phyloP scores from a whole-genome alignment of 1,139 yeast species.

The Hyphopichia wangnamkhiaoensis region DNA sequence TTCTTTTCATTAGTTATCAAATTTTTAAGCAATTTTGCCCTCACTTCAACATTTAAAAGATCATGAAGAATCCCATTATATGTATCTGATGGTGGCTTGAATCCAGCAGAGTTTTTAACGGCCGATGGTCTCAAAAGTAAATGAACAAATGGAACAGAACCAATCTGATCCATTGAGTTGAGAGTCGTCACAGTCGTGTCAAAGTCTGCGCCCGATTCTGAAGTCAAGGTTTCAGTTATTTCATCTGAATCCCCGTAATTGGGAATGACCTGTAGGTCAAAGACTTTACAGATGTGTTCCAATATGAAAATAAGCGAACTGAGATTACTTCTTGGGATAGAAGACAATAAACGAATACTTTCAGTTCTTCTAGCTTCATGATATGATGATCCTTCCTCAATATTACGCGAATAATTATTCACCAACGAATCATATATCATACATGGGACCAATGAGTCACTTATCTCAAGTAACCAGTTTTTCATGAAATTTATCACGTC shows the following conservation, averaged over 20 bases:
- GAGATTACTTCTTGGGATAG: constrained; percentile 45
- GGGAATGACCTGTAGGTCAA: constrained; percentile 24
- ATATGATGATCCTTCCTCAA: background rate
- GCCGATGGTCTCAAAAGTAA: constrained; percentile 44
- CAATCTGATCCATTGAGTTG: constrained; percentile 40
- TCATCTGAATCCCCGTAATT: constrained; percentile 32
- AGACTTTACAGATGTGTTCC: constrained; percentile 35
- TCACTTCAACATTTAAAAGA: constrained; percentile 26
- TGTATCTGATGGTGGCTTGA: constrained; percentile 39
- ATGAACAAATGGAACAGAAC: constrained; percentile 44
- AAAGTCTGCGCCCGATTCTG: background rate
- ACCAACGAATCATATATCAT: constrained; percentile 39
- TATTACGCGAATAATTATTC: constrained; percentile 19
- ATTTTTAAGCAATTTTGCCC: constrained; percentile 25
- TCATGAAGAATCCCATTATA: constrained; percentile 31
- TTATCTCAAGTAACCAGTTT: constrained; percentile 45
- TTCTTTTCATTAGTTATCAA: constrained; percentile 34
- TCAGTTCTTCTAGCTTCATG: constrained; percentile 15
- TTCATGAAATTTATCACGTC: constrained; percentile 34
- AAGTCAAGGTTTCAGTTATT: constrained; percentile 5
- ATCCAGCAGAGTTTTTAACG: constrained; percentile 37
- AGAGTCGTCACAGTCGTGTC: constrained; percentile 16
- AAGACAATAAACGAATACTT: constrained; percentile 27
- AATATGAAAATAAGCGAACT: constrained; percentile 38
- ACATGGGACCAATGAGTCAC: constrained; percentile 48